Base-by-base conservation (phyloP, 345 rosid species). In the Pistacia vera region DNA sequence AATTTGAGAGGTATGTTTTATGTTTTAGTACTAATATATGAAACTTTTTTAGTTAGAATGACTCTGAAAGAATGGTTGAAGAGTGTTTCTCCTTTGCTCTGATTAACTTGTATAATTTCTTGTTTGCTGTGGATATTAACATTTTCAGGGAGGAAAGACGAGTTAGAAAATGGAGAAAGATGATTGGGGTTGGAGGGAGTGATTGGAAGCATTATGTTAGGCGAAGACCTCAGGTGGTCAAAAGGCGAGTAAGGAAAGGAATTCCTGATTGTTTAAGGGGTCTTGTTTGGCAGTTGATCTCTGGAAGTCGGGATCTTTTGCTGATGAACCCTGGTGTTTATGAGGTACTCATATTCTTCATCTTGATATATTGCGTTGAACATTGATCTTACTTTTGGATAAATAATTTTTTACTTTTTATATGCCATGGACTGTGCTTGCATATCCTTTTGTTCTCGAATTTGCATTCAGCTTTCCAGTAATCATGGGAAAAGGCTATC, bases 251-350 rank as follows among this genome's bases (percentile, higher is more conserved):
- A 67, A 81, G 97, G 79, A 95, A 95, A 84, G 98, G 98, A 71
- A 92, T 95, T 76, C 98, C 97, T 68, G 99, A 95, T 80, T 96
- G 99, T 79, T 87, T 96, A 84, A 93, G 98, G 80, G 99, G 99
- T 63, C 97, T 96, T 20, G 98, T 96, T 77, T 96, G 99, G 99
- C 99, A 96, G 82, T 80, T 93, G 84, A 91, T 96, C 58, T 90
- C 98, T 8, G 98, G 98, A 72, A 96, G 99, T 63, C 84, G 97
- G 44, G 99, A 93, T 79, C 97, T 95, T 84, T 83, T 95, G 88
- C 90, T 90, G 75, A 89, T 92, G 99, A 95, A 92, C 79, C 97
- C 98, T 3, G 97, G 98, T 71, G 97, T 95, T 63, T 95, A 93
- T 78, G 96, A 86, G 97, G 99, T 90, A 75, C 46, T 38, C 41